phyloP scores from a whole-genome alignment of 164 flowering plant genomes.

The Piper longum region DNA sequence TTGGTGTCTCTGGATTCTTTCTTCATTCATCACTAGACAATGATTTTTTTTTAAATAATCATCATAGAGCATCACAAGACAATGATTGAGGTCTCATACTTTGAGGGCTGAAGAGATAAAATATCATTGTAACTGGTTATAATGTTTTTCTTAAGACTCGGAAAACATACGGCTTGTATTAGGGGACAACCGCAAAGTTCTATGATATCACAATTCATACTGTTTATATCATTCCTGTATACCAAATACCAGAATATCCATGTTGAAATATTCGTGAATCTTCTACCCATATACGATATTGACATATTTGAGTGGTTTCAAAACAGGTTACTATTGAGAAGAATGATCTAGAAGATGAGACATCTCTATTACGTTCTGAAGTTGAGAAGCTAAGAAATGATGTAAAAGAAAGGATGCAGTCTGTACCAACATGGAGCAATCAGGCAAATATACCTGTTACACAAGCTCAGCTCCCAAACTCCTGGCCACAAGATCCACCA shows the following conservation, averaged over 20 bases:
- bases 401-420: conserved; percentile 20
- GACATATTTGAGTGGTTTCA: conserved; percentile 2
- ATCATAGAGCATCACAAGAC: background rate
- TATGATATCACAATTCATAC: background rate
- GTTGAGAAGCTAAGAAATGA: conserved; percentile 29
- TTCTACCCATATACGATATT: background rate
- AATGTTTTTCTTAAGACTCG: no score
- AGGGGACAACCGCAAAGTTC: background rate
- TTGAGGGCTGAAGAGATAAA: no score
- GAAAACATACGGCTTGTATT: no score
- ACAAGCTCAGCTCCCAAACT: conserved; percentile 12
- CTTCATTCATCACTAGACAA: background rate
- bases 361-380: conserved; percentile 26
- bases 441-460: conserved; percentile 14
- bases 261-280: background rate
- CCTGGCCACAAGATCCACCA: conserved; percentile 10
- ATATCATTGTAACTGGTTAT: no score
- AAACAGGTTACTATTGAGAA: conserved; percentile 37
- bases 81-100: no score
- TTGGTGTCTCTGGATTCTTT: background rate
- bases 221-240: background rate
- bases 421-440: conserved; percentile 22
- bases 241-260: no score
- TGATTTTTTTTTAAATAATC: background rate
- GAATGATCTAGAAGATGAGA: conserved; percentile 47